Conservation (phyloP, 2,329 filamentous ascomycete genomes). For the Diaporthe vaccinii region DNA sequence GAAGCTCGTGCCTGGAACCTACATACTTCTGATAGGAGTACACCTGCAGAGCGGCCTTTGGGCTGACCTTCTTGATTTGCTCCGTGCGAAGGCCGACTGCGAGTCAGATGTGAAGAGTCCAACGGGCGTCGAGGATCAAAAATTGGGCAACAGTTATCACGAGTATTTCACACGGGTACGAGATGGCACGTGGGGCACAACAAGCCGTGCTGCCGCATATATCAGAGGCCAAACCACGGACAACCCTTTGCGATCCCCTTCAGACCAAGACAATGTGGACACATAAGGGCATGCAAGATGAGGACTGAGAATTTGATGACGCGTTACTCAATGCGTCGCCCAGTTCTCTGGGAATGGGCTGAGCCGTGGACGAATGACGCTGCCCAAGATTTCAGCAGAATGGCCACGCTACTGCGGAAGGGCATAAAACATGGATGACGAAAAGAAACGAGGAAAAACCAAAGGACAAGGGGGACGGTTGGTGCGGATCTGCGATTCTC, state of each 20-base stretch:
- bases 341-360: not conserved
- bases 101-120: rapidly evolving
- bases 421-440: not conserved
- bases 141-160: too few species aligned
- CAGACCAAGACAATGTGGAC: not conserved
- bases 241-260: not conserved
- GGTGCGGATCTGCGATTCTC: not conserved
- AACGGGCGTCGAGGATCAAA: rapidly evolving
- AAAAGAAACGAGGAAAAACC: not conserved
- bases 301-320: not conserved
- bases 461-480: not conserved
- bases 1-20: not conserved
- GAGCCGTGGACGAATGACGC: not conserved
- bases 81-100: not conserved
- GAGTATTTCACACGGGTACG: too few species aligned
- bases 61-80: not conserved
- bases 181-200: too few species aligned
- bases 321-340: not conserved
- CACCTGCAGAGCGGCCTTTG: not conserved
- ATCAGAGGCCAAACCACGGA: not conserved
- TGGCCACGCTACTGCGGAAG: rapidly evolving
- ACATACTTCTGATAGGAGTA: rapidly evolving
- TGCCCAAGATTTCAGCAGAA: not conserved
- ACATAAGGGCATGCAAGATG: too few species aligned
- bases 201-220: not conserved